Base-by-base conservation (phyloP, 2,329 filamentous ascomycete genomes). In the Pseudogymnoascus sp. region DNA sequence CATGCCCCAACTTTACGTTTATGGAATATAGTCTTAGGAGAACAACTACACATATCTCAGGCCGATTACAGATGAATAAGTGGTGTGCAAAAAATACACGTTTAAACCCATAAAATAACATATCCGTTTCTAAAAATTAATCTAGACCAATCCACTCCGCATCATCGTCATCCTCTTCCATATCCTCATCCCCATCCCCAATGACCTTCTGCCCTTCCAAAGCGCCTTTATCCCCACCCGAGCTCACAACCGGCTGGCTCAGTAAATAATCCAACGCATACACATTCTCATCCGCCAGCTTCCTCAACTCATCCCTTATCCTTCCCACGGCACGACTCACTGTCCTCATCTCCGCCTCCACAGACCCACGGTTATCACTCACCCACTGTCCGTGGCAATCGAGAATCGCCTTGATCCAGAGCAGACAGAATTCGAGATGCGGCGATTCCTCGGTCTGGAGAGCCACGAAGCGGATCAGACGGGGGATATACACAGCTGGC, bases 391-490 rank as follows among this genome's bases (percentile, higher is more conserved):
- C 95, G 73, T 97, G 93, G 69, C 86, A 87, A 69, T 89, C 88
- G 63, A 97, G 80, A 35, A 89, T 77, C 1, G 90, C 86, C 74
- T 95, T 90, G 71, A 97, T 89, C 95, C 95, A 99, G 7, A 93
- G 78, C 49, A 99, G 79, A 70, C 95, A 96, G 76, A 97, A 96
- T 76, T 99, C 95, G 4, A 99, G 83, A 78, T 97, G 93, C 1
- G 93, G 93, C 1, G 89, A 93, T 72, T 93, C 87, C 70, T 97
- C 93, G 1, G 91, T 90, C 71, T 96, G 90, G 8, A 88, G 83
- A 2, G 92, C 92, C 5, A 97, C 89, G 67, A 96, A 96, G 52
- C 91, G 88, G 59, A 99, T 80, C 11, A 97, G 79, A 2, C 91
- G 86, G 28, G 89, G 85, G 5, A 99, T 86, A 74, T 99, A 99